A percentile compares a stretch with the other conserved stretches of the same genome.
Evolutionary conservation across 495 filamentous ascomycete species (phyloP).

Genomic region (Sabuloglossum arenarium): DNA sequence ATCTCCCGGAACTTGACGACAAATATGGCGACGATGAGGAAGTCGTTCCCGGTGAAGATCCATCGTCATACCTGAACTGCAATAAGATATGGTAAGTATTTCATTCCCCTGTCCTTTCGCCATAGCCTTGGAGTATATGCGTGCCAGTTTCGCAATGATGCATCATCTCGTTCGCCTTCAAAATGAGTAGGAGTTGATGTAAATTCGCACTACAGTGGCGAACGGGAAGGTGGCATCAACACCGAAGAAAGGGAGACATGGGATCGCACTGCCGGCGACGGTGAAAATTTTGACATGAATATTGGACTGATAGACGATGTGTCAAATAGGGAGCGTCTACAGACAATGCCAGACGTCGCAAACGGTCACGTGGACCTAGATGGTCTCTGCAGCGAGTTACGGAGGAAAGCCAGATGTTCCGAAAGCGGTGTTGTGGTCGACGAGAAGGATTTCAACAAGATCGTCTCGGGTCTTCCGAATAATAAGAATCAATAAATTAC

Average conservation of each 20-base stretch:
- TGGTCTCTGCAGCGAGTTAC: slow-evolving; percentile 76
- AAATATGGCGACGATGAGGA: slow-evolving; percentile 44
- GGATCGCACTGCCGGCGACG: background rate
- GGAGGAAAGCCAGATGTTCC: slow-evolving; percentile 89
- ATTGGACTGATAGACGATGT: background rate
- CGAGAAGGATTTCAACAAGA: slow-evolving; percentile 19
- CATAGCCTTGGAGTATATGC: background rate
- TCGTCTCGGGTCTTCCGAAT: background rate
- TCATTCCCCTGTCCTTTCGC: background rate
- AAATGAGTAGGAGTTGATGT: background rate
- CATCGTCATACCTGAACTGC: slow-evolving; percentile 51
- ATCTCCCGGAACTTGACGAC: slow-evolving; percentile 42
- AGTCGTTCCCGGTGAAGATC: slow-evolving; percentile 37
- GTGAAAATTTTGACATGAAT: background rate
- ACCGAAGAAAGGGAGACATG: background rate
- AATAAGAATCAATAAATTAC: background rate
- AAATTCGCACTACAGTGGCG: background rate
- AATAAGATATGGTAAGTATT: slow-evolving; percentile 75
- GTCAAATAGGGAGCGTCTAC: slow-evolving; percentile 66
- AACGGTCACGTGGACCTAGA: slow-evolving; percentile 85
- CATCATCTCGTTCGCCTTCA: background rate
- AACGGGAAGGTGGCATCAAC: background rate
- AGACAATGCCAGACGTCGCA: slow-evolving; percentile 68
- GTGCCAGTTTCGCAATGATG: background rate
- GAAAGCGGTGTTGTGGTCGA: slow-evolving; percentile 83